Evolutionary conservation across 345 rosid genomes (phyloP).

Genomic region (Arabis hirsuta): DNA sequence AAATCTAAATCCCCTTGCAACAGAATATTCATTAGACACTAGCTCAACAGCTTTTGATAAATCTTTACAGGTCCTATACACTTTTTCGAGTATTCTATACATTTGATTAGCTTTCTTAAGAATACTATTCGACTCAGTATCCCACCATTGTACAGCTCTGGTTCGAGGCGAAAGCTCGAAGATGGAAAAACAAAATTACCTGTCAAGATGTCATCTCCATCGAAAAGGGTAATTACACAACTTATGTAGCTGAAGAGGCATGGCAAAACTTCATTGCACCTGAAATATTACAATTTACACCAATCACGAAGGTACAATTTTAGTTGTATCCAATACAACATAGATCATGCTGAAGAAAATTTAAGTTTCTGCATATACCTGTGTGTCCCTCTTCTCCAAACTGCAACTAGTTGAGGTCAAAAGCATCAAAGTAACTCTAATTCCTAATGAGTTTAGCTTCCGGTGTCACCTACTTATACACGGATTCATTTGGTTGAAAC

Average conservation of each 20-base stretch:
- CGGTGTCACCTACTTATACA: constrained; percentile 11
- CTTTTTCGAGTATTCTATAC: constrained; percentile 55
- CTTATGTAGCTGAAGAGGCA: constrained; percentile 72
- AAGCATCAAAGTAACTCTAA: constrained; percentile 21
- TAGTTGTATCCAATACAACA: constrained; percentile 15
- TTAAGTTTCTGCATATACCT: constrained; percentile 19
- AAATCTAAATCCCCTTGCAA: background rate
- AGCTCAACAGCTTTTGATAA: constrained; percentile 55
- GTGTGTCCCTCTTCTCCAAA: constrained; percentile 19
- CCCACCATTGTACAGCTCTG: background rate
- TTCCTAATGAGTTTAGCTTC: constrained; percentile 7
- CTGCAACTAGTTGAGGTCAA: constrained; percentile 22
- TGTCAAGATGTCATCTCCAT: constrained; percentile 78
- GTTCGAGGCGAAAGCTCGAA: constrained; percentile 2
- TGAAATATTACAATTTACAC: constrained; percentile 11
- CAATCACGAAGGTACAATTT: background rate
- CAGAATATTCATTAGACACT: background rate
- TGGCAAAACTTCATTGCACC: constrained; percentile 32
- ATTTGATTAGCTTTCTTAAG: constrained; percentile 9
- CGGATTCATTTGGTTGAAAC: constrained; percentile 33
- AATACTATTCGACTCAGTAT: constrained; percentile 5
- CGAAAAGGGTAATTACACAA: constrained; percentile 64
- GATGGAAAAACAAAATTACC: constrained; percentile 44
- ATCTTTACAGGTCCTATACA: constrained; percentile 66
- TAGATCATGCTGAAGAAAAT: background rate